Evolutionary conservation across 768 basidiomycete species (phyloP).

Genomic region (Strobilomyces dryophilus): DNA sequence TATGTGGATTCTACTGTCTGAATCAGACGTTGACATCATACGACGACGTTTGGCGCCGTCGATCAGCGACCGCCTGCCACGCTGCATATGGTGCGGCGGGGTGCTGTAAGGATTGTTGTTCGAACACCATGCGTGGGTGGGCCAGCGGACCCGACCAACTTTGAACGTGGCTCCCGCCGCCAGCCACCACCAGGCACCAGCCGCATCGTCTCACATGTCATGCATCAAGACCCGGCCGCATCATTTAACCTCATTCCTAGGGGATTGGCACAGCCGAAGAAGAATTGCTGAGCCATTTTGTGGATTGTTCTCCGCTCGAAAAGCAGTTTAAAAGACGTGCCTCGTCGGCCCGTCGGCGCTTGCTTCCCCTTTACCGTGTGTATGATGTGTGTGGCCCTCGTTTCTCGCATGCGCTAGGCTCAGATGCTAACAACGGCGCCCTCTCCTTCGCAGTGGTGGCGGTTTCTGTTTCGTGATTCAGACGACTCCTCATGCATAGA

Average conservation of each 20-base stretch:
- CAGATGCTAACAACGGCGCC: neutral
- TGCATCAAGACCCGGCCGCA: slow-evolving; percentile 19
- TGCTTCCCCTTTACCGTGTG: slow-evolving; percentile 16
- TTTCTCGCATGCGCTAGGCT: neutral
- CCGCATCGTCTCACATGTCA: slow-evolving; percentile 3
- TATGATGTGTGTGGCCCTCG: slow-evolving; percentile 20
- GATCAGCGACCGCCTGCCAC: neutral
- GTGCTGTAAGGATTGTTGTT: neutral
- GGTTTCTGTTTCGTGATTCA: slow-evolving; percentile 10
- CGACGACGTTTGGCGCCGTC: too few species aligned
- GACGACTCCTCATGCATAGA: slow-evolving; percentile 30
- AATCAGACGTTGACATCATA: neutral
- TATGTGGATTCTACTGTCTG: too few species aligned
- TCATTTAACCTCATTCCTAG: slow-evolving; percentile 1
- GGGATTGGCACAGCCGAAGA: slow-evolving; percentile 13
- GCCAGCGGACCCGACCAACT: neutral
- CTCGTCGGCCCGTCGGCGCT: slow-evolving; percentile 3
- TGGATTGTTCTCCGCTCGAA: slow-evolving; percentile 23
- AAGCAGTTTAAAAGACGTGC: slow-evolving; percentile 3
- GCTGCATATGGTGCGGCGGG: neutral
- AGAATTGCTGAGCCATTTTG: neutral
- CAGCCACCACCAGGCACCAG: slow-evolving; percentile 12
- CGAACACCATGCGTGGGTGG: neutral
- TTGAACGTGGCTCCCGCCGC: neutral
- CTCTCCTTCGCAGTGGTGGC: slow-evolving; percentile 8